Percentiles rank a stretch among this genome's conserved stretches.
Evolutionary conservation across 2,329 filamentous ascomycete species (phyloP).

Genomic region (Colletotrichum australisinense): DNA sequence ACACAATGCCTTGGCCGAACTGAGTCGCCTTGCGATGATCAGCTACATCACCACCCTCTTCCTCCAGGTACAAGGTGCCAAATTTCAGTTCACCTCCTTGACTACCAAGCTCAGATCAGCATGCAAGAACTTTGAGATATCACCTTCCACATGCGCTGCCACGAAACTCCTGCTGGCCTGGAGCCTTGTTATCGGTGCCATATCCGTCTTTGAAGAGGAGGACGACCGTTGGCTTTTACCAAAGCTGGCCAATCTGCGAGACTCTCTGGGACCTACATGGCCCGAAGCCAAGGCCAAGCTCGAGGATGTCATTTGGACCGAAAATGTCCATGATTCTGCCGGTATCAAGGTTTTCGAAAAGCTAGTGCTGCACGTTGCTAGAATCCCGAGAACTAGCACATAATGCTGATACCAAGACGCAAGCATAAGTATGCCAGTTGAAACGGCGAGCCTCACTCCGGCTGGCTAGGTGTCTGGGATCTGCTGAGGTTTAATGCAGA

Average conservation of each 20-base stretch:
- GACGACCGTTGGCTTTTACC: constrained; percentile 40
- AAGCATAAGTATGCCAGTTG: neutral
- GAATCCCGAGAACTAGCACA: neutral
- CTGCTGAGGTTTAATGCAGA: neutral
- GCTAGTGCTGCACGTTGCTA: constrained; percentile 11
- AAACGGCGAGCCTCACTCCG: neutral
- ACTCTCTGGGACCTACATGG: constrained; percentile 36
- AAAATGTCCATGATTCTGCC: constrained; percentile 38
- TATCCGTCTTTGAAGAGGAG: constrained; percentile 37
- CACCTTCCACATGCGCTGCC: constrained; percentile 20
- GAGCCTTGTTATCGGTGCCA: constrained; percentile 41
- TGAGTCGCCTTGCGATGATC: constrained; percentile 43
- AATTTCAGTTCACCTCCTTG: constrained; percentile 31
- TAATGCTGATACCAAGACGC: neutral
- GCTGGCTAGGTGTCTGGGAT: neutral
- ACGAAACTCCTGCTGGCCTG: constrained; percentile 39
- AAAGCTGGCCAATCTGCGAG: constrained; percentile 32
- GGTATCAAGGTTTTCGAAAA: constrained; percentile 35
- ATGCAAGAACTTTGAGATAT: neutral
- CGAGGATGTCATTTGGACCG: constrained; percentile 42
- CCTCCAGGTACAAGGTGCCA: constrained; percentile 36
- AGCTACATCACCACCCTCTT: constrained; percentile 45
- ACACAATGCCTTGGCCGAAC: neutral
- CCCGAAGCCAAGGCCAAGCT: constrained; percentile 37
- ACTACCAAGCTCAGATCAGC: neutral